Evolutionary conservation across 352 stramenopile genomes (phyloP).

Genomic region (Phytopythium cucurbitacearum): DNA sequence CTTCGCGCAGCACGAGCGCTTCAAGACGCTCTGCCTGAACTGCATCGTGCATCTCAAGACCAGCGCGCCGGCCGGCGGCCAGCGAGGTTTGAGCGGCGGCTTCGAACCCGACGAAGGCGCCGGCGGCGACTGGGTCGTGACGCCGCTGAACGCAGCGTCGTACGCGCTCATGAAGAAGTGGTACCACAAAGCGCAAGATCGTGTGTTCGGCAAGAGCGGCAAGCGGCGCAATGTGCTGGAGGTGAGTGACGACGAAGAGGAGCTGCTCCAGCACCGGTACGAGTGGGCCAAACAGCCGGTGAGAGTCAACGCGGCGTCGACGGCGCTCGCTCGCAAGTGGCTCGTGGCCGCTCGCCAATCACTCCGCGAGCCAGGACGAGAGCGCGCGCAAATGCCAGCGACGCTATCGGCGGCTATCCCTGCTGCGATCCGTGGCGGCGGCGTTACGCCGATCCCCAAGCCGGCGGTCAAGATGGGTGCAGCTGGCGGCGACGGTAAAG

Average conservation of each 20-base stretch:
- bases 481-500: constrained; percentile 39
- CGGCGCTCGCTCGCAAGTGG: constrained; percentile 81
- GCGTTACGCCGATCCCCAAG: constrained; percentile 49
- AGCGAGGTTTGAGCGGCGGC: constrained; percentile 19
- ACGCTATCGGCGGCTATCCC: constrained; percentile 56
- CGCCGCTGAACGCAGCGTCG: constrained; percentile 81
- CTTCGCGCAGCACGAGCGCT: constrained; percentile 91
- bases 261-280: constrained; percentile 54
- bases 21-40: constrained; percentile 93
- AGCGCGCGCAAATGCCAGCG: constrained; percentile 22
- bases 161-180: constrained; percentile 90
- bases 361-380: constrained; percentile 25
- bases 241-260: constrained; percentile 87
- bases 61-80: constrained; percentile 17
- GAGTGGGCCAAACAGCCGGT: constrained; percentile 81
- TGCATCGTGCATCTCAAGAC: constrained; percentile 85
- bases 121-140: constrained; percentile 32
- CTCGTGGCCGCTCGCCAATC: constrained; percentile 58
- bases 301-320: constrained; percentile 67
- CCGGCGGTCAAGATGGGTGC: constrained; percentile 72
- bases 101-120: constrained; percentile 11
- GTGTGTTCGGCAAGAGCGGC: constrained; percentile 77
- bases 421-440: constrained; percentile 35
- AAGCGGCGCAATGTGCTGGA: constrained; percentile 56
- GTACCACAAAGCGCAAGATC: constrained; percentile 88